These are phyloP conservation scores for Blastobotrys terrestris DNA, from an alignment of 805 yeast genomes.

Conservation along the genomic window DNA sequence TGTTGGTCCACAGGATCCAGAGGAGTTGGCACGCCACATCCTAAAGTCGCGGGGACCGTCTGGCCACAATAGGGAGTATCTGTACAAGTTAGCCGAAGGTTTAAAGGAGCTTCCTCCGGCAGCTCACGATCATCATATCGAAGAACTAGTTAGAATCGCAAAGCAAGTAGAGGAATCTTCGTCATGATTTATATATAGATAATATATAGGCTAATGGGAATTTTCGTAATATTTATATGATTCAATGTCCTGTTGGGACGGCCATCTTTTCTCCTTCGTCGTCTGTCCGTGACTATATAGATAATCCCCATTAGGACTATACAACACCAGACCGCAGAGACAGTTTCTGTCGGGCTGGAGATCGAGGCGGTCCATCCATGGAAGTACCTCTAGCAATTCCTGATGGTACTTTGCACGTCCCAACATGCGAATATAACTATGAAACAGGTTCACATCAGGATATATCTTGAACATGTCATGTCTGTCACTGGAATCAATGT, in stretches of 20 bases:
- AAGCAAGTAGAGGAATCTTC: slow-evolving; percentile 4
- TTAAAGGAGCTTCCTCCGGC: slow-evolving; percentile 36
- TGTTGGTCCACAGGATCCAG: slow-evolving; percentile 69
- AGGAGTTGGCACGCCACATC: slow-evolving; percentile 56
- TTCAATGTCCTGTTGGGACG: slow-evolving; percentile 24
- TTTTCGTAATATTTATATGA: slow-evolving; percentile 11
- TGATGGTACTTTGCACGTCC: slow-evolving; percentile 41
- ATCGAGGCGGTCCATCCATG: slow-evolving; percentile 48
- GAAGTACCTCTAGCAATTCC: slow-evolving; percentile 45
- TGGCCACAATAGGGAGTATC: slow-evolving; percentile 72
- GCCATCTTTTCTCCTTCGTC: slow-evolving; percentile 19
- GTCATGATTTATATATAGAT: no score
- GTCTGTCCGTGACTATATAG: slow-evolving; percentile 22
- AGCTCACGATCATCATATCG: slow-evolving; percentile 40
- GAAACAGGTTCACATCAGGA: slow-evolving; percentile 47
- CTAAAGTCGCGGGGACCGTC: slow-evolving; percentile 63
- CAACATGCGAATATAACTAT: slow-evolving; percentile 46
- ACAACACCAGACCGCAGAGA: slow-evolving; percentile 35
- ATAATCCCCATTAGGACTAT: slow-evolving; percentile 26
- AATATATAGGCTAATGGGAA: not conserved
- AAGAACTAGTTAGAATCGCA: slow-evolving; percentile 31
- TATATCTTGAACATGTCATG: slow-evolving; percentile 30
- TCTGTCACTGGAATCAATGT: slow-evolving; percentile 24
- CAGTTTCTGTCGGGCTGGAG: slow-evolving; percentile 39
- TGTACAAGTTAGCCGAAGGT: slow-evolving; percentile 48